Evolutionary conservation across 495 filamentous ascomycete species (phyloP).

Genomic region (Corynascus novoguineensis): DNA sequence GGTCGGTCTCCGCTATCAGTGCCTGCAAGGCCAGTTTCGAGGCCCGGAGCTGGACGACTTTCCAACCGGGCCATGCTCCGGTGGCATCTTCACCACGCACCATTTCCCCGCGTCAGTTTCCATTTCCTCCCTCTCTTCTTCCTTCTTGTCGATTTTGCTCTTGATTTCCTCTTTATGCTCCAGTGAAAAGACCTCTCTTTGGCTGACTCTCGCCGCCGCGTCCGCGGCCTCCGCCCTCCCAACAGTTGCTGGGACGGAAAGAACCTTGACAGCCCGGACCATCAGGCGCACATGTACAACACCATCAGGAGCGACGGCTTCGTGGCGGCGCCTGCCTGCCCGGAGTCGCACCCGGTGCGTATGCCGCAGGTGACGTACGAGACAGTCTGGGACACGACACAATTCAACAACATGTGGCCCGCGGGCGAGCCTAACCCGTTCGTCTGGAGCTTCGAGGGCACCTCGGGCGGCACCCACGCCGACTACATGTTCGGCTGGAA

Average conservation of each 20-base stretch:
- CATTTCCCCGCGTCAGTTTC: slow-evolving; percentile 41
- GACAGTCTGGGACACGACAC: slow-evolving; percentile 44
- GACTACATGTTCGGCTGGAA: slow-evolving; percentile 23
- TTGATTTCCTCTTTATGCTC: background rate
- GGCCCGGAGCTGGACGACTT: slow-evolving; percentile 39
- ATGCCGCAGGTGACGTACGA: slow-evolving; percentile 47
- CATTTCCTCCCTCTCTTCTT: background rate
- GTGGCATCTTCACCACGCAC: slow-evolving; percentile 45
- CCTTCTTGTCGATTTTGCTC: background rate
- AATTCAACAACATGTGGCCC: slow-evolving; percentile 44
- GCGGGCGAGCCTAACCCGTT: slow-evolving; percentile 37
- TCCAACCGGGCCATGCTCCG: slow-evolving; percentile 39
- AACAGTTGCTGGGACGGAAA: slow-evolving; percentile 50
- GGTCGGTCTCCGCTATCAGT: slow-evolving; percentile 42
- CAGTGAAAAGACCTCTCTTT: background rate
- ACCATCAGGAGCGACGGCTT: slow-evolving; percentile 34
- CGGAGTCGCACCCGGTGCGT: slow-evolving; percentile 42
- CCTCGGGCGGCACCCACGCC: slow-evolving; percentile 17
- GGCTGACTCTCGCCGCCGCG: too few species aligned
- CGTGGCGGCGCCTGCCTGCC: slow-evolving; percentile 37
- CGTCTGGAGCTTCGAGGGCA: slow-evolving; percentile 29
- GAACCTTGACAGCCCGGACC: slow-evolving; percentile 51
- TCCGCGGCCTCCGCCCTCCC: too few species aligned
- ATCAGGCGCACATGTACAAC: slow-evolving; percentile 48
- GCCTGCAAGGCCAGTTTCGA: slow-evolving; percentile 34